Evolutionary conservation across 768 basidiomycete species (phyloP).

Genomic region (Lactarius deliciosus): DNA sequence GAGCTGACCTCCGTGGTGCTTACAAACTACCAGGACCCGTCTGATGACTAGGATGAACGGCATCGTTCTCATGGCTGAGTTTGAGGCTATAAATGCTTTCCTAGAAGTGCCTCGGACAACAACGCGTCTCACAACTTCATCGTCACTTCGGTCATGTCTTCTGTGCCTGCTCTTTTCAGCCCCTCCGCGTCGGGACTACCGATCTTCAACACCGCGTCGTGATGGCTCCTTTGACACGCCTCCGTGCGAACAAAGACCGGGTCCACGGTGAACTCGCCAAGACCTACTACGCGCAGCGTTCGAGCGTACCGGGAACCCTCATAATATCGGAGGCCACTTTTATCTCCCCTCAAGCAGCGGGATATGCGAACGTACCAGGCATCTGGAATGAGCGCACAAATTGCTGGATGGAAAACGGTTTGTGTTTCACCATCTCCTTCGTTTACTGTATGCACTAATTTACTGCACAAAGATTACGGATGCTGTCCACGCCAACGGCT

Average conservation of each 20-base stretch:
- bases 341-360: background rate
- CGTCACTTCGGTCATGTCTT: background rate
- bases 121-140: background rate
- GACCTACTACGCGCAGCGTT: background rate
- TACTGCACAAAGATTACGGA: background rate
- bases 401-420: background rate
- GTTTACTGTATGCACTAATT: background rate
- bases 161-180: background rate
- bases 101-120: no score
- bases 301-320: background rate
- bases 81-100: no score
- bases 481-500: background rate
- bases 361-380: background rate
- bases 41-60: no score
- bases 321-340: background rate
- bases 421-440: background rate
- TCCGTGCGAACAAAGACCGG: background rate
- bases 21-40: no score
- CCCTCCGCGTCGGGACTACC: background rate
- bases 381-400: background rate
- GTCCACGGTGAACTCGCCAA: background rate
- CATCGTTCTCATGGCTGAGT: no score
- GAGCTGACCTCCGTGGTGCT: no score
- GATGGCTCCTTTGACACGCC: conserved; percentile 1
- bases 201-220: background rate